These are phyloP conservation scores for Chaetomium sp. DNA, from an alignment of 2,329 filamentous ascomycete genomes.

Conservation along the genomic window DNA sequence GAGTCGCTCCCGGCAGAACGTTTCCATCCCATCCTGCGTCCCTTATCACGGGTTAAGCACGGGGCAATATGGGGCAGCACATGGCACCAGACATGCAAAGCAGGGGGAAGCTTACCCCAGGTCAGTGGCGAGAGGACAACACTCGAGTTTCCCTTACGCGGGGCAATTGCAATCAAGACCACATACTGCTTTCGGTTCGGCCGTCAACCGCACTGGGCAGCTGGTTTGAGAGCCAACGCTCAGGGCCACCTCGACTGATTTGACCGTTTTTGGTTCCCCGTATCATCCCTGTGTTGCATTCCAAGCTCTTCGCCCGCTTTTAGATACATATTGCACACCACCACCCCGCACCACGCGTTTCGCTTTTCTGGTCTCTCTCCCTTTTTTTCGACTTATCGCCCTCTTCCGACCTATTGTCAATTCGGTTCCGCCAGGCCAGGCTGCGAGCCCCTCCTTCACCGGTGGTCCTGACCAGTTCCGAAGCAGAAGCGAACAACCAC, in stretches of 20 bases:
- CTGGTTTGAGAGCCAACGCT: not conserved
- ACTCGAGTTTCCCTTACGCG: too few relatives aligned
- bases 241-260: not conserved
- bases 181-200: constrained; percentile 18
- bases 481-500: not conserved
- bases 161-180: constrained; percentile 2
- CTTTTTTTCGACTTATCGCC: not conserved
- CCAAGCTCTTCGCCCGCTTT: not conserved
- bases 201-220: not conserved
- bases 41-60: constrained; percentile 11
- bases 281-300: not conserved
- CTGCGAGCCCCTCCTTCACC: not conserved
- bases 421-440: not conserved
- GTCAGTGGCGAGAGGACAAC: constrained; percentile 8
- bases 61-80: constrained; percentile 1
- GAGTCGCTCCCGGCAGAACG: constrained; percentile 2
- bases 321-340: constrained; percentile 3
- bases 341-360: not conserved
- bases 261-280: not conserved
- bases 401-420: not conserved
- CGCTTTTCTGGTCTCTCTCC: not conserved
- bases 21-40: constrained; percentile 3
- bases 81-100: constrained; percentile 1
- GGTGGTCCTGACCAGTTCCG: not conserved
- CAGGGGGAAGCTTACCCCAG: constrained; percentile 3